Conservation (phyloP, 176 grass and related monocot species). For the Rhynchospora pubera region DNA sequence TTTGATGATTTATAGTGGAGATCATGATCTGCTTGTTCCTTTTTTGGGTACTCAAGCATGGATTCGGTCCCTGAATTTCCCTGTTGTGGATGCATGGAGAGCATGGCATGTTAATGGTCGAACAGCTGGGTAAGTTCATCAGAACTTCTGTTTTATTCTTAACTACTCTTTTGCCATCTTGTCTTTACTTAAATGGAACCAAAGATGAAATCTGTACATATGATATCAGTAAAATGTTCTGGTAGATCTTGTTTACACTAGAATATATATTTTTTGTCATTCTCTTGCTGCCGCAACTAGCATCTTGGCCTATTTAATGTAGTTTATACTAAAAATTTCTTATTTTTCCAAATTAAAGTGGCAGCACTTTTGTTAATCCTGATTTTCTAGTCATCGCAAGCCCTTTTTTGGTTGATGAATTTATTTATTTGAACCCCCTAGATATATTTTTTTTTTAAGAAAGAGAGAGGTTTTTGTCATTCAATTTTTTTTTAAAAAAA, state of each 20-base stretch:
- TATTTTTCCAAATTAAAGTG: too few species aligned
- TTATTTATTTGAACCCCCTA: too few species aligned
- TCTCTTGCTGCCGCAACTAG: background rate
- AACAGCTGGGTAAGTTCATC: conserved; percentile 31
- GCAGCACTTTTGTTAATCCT: too few species aligned
- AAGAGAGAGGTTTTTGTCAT: too few species aligned
- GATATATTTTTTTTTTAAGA: too few species aligned
- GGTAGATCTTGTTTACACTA: background rate
- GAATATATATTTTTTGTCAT: background rate
- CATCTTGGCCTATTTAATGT: background rate
- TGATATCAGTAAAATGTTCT: background rate
- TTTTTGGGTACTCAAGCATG: conserved; percentile 57
- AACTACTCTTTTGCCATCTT: background rate
- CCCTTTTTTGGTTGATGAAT: too few species aligned
- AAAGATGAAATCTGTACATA: background rate
- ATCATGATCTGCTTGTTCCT: conserved; percentile 44
- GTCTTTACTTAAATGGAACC: background rate
- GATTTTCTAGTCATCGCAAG: too few species aligned
- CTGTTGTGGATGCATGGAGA: conserved; percentile 45
- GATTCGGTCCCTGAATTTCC: conserved; percentile 52
- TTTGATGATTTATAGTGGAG: conserved; percentile 32
- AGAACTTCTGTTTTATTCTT: background rate
- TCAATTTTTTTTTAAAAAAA: too few species aligned
- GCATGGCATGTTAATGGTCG: conserved; percentile 48
- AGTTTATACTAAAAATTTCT: background rate